Base-by-base conservation (phyloP, 2,329 filamentous ascomycete species). In the Colletotrichum sp. region DNA sequence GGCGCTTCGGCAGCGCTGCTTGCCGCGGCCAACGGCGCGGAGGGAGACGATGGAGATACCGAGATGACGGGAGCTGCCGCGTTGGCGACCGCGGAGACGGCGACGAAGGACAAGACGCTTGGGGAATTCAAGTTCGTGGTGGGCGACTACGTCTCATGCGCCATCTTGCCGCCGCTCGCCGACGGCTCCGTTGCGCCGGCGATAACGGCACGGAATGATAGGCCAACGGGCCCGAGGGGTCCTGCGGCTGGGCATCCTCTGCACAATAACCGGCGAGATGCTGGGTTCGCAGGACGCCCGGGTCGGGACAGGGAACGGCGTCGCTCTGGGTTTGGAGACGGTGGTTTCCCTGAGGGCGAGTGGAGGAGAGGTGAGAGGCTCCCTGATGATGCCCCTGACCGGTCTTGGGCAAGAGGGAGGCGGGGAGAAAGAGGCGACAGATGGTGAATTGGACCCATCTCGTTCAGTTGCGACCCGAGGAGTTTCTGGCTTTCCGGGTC, bases 101-200 rank as follows among this genome's bases (percentile, higher is more conserved):
- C 57, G 30, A 26, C 18, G 8, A 69, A 68, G 52, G 89, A 92
- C 32, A 96, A 94, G 86, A 96, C 95, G 10, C 85, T 99, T 36
- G 89, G 89, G 49, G 95, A 98, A 70, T 92, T 91, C 39, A 91
- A 93, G 26, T 98, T 98, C 81, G 94, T 98, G 13, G 94, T 97
- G 77, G 96, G 96, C 1, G 96, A 99, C 84, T 98, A 94, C 82
- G 89, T 99, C 55, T 93, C 94, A 74, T 96, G 95, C 83, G 95
- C 95, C 7, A 93, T 98, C 76, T 87, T 96, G 72, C 93, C 95
- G 57, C 95, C 95, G 1, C 86, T 94, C 30, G 87, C 91, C 36
- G 94, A 96, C 82, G 96, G 96, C 0, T 91, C 91, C 36, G 92
- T 98, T 52, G 93, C 93, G 59, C 92, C 94, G 12, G 87, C 90